A percentile compares a stretch with the other conserved stretches of the same genome.
Conservation (phyloP, 371 early-diverging fungal species). For the Sporodiniella umbellata region DNA sequence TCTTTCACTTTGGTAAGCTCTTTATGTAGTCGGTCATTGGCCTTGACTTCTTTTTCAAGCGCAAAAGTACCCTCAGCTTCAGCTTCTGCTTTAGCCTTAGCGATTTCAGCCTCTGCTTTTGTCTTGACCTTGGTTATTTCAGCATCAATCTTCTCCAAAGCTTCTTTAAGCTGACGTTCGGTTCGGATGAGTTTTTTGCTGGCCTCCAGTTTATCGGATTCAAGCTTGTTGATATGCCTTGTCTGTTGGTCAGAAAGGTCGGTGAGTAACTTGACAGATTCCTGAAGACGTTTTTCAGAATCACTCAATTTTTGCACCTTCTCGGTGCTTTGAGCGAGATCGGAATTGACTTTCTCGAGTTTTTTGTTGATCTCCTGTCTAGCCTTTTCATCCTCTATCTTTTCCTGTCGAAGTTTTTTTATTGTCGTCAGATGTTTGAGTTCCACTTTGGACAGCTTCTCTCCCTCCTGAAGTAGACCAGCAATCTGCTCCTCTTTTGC, state of each 20-base stretch:
- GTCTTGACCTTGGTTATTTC: too few species aligned
- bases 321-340: slow-evolving; percentile 52
- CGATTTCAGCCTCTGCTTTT: slow-evolving; percentile 21
- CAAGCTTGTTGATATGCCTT: slow-evolving; percentile 59
- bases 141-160: slow-evolving; percentile 25
- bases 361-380: slow-evolving; percentile 57
- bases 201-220: slow-evolving; percentile 44
- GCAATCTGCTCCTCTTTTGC: slow-evolving; percentile 64
- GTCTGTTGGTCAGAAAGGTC: slow-evolving; percentile 63
- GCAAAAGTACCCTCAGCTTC: slow-evolving; percentile 51
- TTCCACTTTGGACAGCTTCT: slow-evolving; percentile 77
- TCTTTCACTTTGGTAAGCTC: slow-evolving; percentile 48
- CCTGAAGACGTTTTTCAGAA: slow-evolving; percentile 55
- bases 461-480: slow-evolving; percentile 68
- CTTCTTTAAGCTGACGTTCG: slow-evolving; percentile 34
- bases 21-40: slow-evolving; percentile 47
- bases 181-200: slow-evolving; percentile 45
- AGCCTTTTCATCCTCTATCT: slow-evolving; percentile 59
- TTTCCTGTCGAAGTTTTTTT: slow-evolving; percentile 70
- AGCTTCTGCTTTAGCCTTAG: slow-evolving; percentile 42
- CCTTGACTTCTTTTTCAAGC: slow-evolving; percentile 52
- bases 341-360: slow-evolving; percentile 49
- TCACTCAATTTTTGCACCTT: slow-evolving; percentile 48
- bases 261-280: slow-evolving; percentile 47
- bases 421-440: slow-evolving; percentile 68